These are phyloP conservation scores for Cyclotella kingstonii DNA, from an alignment of 108 stramenopile species.

Conservation along the genomic window DNA sequence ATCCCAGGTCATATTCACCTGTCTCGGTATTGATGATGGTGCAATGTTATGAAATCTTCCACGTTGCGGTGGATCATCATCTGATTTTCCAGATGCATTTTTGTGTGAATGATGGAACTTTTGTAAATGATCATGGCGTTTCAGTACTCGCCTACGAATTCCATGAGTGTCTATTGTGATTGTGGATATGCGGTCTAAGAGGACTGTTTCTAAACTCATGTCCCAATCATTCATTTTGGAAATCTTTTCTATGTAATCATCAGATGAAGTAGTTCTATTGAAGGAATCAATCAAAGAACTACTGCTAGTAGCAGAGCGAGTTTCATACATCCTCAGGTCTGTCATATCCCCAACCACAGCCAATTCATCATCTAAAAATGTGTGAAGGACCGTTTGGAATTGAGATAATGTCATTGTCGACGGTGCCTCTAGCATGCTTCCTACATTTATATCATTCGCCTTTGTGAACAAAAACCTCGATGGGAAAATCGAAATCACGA, in stretches of 20 bases:
- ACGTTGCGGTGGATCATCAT: background rate
- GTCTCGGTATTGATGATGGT: conserved; percentile 6
- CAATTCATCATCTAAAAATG: conserved; percentile 24
- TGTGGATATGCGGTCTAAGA: conserved; percentile 2
- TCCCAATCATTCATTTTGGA: background rate
- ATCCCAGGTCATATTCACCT: conserved; percentile 22
- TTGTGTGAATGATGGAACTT: too few species aligned
- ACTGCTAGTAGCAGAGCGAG: too few species aligned
- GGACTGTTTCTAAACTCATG: background rate
- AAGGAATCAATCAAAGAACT: too few species aligned
- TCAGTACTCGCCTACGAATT: conserved; percentile 3
- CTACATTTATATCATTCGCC: background rate
- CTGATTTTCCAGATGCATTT: too few species aligned
- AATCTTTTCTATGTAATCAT: background rate
- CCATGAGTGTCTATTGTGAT: conserved; percentile 5
- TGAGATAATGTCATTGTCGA: conserved; percentile 10
- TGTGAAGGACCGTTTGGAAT: conserved; percentile 16
- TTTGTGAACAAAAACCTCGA: background rate
- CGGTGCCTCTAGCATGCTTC: background rate
- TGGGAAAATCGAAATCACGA: too few species aligned
- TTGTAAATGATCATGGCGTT: background rate
- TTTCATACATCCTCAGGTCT: too few species aligned
- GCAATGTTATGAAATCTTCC: background rate
- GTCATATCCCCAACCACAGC: conserved; percentile 14
- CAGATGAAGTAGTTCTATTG: background rate